Evolutionary conservation across 176 grass and related monocot species (phyloP), one percentile per base, ranked within the genome.

Genomic region (Oryza australiensis): DNA sequence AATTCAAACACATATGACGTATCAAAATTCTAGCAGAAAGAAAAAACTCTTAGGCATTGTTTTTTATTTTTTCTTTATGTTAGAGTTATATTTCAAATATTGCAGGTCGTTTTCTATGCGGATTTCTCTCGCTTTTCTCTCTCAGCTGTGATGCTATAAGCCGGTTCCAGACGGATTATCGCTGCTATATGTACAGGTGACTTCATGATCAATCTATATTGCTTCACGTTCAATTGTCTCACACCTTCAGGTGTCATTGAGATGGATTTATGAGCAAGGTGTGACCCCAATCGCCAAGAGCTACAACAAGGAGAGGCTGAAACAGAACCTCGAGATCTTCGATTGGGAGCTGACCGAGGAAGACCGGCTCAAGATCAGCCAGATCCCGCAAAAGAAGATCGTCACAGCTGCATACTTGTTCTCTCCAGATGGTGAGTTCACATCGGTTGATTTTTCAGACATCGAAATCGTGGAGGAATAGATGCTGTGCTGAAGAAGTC

Each of bases 191-290:
- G n/a, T n/a, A n/a, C n/a, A n/a, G n/a, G n/a, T n/a, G n/a, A n/a
- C n/a, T n/a, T n/a, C n/a, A n/a, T n/a, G n/a, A n/a, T n/a, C n/a
- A n/a, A n/a, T n/a, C n/a, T n/a, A n/a, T n/a, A n/a, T n/a, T n/a
- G n/a, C n/a, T n/a, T n/a, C n/a, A n/a, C n/a, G n/a, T n/a, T n/a
- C n/a, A n/a, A n/a, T n/a, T n/a, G n/a, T n/a, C n/a, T n/a, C n/a
- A n/a, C n/a, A n/a, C n/a, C 1, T 62, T 78, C 74, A 94, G 89
- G 84, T 94, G 12, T 74, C 86, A 7, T 5, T 94, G 68, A 73
- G 89, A 76, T 94, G 92, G 92, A 76, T 87, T 4, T 60, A 87
- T 9, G 83, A 94, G 40, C 74, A 89, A 72, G 84, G 5, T n/a
- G 81, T 48, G 37, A 89, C 76, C 30, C 40, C 79, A 2, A 80